Evolutionary conservation across 768 basidiomycete species (phyloP).

Genomic region (Crucibulum laeve): DNA sequence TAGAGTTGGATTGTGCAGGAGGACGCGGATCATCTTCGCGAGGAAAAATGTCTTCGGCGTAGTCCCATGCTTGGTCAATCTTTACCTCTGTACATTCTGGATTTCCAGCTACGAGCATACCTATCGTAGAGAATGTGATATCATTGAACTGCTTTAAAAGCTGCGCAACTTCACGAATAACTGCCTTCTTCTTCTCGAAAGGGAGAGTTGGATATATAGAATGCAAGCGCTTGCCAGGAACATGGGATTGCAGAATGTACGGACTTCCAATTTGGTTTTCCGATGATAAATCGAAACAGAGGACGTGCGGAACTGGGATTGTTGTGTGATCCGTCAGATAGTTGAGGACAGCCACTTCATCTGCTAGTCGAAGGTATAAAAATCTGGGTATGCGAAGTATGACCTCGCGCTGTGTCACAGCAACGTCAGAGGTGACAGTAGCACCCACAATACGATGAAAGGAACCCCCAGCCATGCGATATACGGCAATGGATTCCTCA

Average conservation of each 20-base stretch:
- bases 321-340: background rate
- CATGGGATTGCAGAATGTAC: background rate
- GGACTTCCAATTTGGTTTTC: background rate
- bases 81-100: background rate
- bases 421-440: background rate
- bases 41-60: background rate
- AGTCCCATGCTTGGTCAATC: constrained; percentile 1
- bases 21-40: background rate
- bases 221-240: background rate
- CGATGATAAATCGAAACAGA: background rate
- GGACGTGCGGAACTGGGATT: background rate
- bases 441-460: background rate
- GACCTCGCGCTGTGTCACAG: background rate
- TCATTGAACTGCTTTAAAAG: background rate
- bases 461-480: background rate
- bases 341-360: background rate
- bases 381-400: background rate
- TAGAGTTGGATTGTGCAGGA: background rate
- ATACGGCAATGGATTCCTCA: background rate
- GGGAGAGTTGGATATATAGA: background rate
- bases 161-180: background rate
- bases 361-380: background rate
- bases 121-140: background rate
- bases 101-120: background rate
- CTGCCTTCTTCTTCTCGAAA: background rate